phyloP scores from a whole-genome alignment of 1,284 basidiomycete species.

The Leucocoprinus gongylophorus region DNA sequence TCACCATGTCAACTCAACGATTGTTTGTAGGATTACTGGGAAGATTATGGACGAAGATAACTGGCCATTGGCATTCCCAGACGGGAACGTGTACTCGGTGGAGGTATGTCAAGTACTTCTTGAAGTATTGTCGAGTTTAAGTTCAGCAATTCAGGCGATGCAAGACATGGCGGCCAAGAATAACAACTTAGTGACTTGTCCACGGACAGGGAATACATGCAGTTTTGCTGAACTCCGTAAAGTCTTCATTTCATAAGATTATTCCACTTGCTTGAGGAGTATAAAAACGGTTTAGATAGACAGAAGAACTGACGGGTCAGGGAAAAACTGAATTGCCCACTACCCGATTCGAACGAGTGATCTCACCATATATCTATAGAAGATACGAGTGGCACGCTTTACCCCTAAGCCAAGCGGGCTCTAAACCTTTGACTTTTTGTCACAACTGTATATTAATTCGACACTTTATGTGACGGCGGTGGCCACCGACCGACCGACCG shows the following conservation, averaged over 20 bases:
- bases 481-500: too few relatives aligned
- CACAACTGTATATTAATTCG: too few relatives aligned
- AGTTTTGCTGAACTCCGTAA: slow-evolving; percentile 68
- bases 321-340: slow-evolving; percentile 32
- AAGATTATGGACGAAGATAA: slow-evolving; percentile 94
- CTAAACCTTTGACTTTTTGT: too few relatives aligned
- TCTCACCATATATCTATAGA: slow-evolving; percentile 35
- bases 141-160: slow-evolving; percentile 49
- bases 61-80: slow-evolving; percentile 86
- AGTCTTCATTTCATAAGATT: slow-evolving; percentile 71
- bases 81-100: slow-evolving; percentile 88
- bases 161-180: slow-evolving; percentile 78
- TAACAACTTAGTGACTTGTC: slow-evolving; percentile 73
- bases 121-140: not conserved
- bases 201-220: slow-evolving; percentile 63
- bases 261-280: slow-evolving; percentile 21
- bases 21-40: slow-evolving; percentile 87
- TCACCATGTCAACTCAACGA: slow-evolving; percentile 92
- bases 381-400: slow-evolving; percentile 47
- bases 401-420: slow-evolving; percentile 50
- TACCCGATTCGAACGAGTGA: slow-evolving; percentile 52
- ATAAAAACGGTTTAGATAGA: too few relatives aligned
- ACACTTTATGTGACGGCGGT: too few relatives aligned
- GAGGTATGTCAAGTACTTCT: slow-evolving; percentile 49
- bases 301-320: too few relatives aligned